A percentile compares a stretch with the other conserved stretches of the same genome.
Evolutionary conservation across 768 basidiomycete species (phyloP).

Genomic region (Podaxis mareebaensis): DNA sequence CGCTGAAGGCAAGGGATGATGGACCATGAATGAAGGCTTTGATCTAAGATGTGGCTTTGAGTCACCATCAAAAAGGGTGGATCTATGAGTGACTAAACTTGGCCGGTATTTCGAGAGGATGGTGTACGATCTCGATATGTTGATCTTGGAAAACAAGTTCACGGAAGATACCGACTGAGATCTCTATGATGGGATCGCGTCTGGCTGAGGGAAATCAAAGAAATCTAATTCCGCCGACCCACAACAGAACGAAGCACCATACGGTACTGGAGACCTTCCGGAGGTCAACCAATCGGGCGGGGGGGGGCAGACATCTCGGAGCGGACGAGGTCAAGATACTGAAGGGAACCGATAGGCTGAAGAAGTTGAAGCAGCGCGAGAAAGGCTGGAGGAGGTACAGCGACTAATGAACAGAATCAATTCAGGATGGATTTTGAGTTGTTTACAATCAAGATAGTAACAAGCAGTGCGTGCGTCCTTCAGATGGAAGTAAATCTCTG

Average conservation of each 20-base stretch:
- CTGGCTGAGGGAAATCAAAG: slow-evolving; percentile 30
- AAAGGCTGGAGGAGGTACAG: slow-evolving; percentile 28
- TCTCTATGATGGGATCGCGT: slow-evolving; percentile 19
- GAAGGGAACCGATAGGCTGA: slow-evolving; percentile 41
- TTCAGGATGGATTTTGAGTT: slow-evolving; percentile 17
- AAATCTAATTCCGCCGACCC: slow-evolving; percentile 45
- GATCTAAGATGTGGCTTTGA: slow-evolving; percentile 2
- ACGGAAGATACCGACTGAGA: slow-evolving; percentile 16
- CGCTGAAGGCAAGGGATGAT: slow-evolving; percentile 3
- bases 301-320: slow-evolving; percentile 40
- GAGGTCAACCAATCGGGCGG: slow-evolving; percentile 49
- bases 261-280: slow-evolving; percentile 30
- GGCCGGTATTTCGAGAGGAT: slow-evolving; percentile 1
- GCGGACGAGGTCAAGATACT: slow-evolving; percentile 42
- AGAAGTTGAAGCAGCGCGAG: slow-evolving; percentile 30
- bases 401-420: slow-evolving; percentile 21
- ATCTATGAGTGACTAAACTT: slow-evolving; percentile 11
- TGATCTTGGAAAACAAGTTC: slow-evolving; percentile 6
- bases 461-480: not conserved
- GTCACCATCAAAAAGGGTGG: slow-evolving; percentile 4
- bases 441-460: slow-evolving; percentile 14
- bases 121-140: slow-evolving; percentile 5
- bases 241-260: slow-evolving; percentile 39
- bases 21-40: not conserved
- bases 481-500: slow-evolving; percentile 27